Percentiles rank a stretch among this genome's conserved stretches.
These are phyloP conservation scores for Durio zibethinus DNA, from an alignment of 345 rosid genomes.

Conservation along the genomic window DNA sequence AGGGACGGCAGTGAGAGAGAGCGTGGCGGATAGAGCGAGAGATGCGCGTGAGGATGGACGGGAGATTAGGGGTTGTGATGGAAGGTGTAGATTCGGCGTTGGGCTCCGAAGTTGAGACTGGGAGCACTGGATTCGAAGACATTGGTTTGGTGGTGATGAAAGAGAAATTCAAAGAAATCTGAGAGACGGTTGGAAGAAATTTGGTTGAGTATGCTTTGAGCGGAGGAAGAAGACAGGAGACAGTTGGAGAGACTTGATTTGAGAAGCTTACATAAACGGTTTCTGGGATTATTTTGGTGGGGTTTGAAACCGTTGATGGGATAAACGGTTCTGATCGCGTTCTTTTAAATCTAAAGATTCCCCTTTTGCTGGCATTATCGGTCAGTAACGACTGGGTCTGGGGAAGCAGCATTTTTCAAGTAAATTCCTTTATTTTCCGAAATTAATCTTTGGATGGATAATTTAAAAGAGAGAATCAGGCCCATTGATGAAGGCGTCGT, in stretches of 20 bases:
- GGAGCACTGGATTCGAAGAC: constrained; percentile 17
- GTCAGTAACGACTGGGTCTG: no score
- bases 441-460: not conserved
- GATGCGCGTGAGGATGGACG: constrained; percentile 26
- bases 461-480: not conserved
- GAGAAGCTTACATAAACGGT: not conserved
- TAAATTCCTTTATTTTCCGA: not conserved
- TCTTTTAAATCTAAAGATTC: not conserved
- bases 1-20: constrained; percentile 35
- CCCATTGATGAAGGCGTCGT: not conserved
- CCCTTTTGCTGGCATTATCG: not conserved
- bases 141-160: not conserved
- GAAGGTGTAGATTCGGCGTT: not conserved
- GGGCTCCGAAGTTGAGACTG: not conserved
- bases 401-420: not conserved
- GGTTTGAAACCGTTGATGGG: not conserved
- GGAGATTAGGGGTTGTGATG: not conserved
- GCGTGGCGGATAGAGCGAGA: constrained; percentile 24
- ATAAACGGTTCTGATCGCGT: not conserved
- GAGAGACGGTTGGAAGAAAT: not conserved
- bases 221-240: not conserved
- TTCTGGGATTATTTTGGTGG: not conserved
- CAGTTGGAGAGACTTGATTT: not conserved
- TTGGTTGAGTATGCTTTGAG: not conserved
- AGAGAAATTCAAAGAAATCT: not conserved